A percentile compares a stretch with the other conserved stretches of the same genome.
Evolutionary conservation across 371 early-diverging fungal species (phyloP).

Genomic region (Actinomucor elegans): DNA sequence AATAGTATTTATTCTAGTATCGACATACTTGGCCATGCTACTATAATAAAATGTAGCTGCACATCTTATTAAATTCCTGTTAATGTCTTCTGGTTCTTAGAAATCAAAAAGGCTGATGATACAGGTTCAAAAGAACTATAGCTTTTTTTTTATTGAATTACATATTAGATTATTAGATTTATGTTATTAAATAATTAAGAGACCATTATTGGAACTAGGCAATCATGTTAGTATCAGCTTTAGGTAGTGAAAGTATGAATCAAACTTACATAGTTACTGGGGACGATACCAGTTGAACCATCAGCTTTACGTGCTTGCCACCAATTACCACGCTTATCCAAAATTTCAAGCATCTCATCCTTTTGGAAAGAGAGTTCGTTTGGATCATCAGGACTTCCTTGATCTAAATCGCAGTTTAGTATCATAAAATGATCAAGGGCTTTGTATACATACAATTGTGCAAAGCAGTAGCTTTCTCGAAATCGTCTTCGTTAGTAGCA

Average conservation of each 20-base stretch:
- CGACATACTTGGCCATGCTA: no score
- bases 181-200: no score
- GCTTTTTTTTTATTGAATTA: no score
- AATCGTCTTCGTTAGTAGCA: background rate
- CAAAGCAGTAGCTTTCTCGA: slow-evolving; percentile 29
- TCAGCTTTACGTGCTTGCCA: slow-evolving; percentile 89
- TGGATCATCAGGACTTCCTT: slow-evolving; percentile 88
- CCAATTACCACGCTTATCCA: slow-evolving; percentile 94
- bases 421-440: background rate
- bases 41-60: no score
- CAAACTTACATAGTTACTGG: slow-evolving; percentile 80
- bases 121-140: no score
- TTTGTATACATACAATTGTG: slow-evolving; percentile 32
- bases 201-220: slow-evolving; percentile 16
- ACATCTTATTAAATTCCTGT: no score
- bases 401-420: slow-evolving; percentile 43
- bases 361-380: slow-evolving; percentile 90
- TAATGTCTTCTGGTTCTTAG: no score
- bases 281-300: slow-evolving; percentile 87
- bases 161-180: no score
- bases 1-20: no score
- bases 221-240: background rate
- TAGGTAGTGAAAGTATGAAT: background rate
- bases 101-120: no score
- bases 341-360: slow-evolving; percentile 82